Percentiles rank a stretch among this genome's conserved stretches.
Evolutionary conservation across 208 protist species (phyloP).

Genomic region (Crithidia mellificae): DNA sequence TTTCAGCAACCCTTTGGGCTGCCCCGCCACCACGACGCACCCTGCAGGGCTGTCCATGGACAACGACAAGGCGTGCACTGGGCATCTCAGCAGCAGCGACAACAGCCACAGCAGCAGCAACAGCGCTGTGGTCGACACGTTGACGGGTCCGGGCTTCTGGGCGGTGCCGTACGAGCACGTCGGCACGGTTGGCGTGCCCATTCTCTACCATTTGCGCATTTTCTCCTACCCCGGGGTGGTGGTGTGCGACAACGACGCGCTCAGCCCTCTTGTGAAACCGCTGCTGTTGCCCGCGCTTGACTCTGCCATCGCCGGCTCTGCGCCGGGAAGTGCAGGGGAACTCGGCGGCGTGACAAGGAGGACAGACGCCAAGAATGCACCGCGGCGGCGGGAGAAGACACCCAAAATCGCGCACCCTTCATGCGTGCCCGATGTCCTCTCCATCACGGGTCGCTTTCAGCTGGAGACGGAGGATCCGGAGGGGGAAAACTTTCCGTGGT

Average conservation of each 20-base stretch:
- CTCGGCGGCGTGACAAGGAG: too few relatives aligned
- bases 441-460: too few relatives aligned
- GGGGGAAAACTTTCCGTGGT: slow-evolving; percentile 51
- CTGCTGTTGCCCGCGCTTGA: slow-evolving; percentile 2
- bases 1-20: background rate
- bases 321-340: too few relatives aligned
- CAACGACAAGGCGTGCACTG: background rate
- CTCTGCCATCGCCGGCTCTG: too few relatives aligned
- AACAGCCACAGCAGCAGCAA: background rate
- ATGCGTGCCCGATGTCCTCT: too few relatives aligned
- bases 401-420: too few relatives aligned
- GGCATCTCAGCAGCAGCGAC: too few relatives aligned
- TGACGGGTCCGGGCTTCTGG: slow-evolving; percentile 30
- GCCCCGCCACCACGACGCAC: background rate
- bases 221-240: slow-evolving; percentile 48
- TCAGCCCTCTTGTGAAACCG: background rate
- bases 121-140: too few relatives aligned
- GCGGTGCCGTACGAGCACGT: slow-evolving; percentile 37
- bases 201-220: slow-evolving; percentile 54
- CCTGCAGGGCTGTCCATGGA: background rate
- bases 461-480: slow-evolving; percentile 46
- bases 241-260: slow-evolving; percentile 40
- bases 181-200: slow-evolving; percentile 33
- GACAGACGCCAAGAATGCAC: too few relatives aligned
- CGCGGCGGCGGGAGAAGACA: too few relatives aligned